Conservation (phyloP, 768 basidiomycete genomes). For the Sporobolomyces pararoseus region DNA sequence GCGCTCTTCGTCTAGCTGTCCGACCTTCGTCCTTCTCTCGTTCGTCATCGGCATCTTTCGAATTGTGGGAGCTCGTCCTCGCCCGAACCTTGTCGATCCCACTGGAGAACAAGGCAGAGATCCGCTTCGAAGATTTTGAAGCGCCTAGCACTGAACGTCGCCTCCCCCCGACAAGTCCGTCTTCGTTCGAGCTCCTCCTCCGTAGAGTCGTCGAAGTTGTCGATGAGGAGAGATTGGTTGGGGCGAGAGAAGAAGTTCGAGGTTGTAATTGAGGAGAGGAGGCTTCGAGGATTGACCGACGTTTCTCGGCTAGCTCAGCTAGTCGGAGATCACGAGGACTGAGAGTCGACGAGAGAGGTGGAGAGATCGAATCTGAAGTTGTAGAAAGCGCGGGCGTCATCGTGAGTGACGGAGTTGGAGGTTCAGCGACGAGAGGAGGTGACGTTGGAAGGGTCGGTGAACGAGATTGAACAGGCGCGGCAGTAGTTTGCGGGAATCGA, state of each 20-base stretch:
- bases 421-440: constrained; percentile 15
- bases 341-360: neutral
- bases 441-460: neutral
- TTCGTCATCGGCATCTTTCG: constrained; percentile 15
- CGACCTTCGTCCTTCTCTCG: neutral
- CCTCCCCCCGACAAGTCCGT: neutral
- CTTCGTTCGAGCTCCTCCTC: constrained; percentile 15
- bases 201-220: neutral
- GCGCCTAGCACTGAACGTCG: constrained; percentile 1
- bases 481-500: neutral
- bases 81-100: constrained; percentile 20
- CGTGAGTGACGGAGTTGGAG: neutral
- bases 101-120: constrained; percentile 25
- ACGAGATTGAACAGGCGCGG: neutral
- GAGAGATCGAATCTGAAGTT: neutral
- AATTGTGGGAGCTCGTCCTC: constrained; percentile 25
- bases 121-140: constrained; percentile 26
- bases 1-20: neutral
- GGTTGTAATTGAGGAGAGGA: neutral
- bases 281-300: neutral
- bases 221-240: neutral
- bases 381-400: neutral
- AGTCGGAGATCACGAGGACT: too few species aligned
- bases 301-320: neutral
- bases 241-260: neutral